Conservation (phyloP, 441 rosid genomes). For the Francoa sonchifolia region DNA sequence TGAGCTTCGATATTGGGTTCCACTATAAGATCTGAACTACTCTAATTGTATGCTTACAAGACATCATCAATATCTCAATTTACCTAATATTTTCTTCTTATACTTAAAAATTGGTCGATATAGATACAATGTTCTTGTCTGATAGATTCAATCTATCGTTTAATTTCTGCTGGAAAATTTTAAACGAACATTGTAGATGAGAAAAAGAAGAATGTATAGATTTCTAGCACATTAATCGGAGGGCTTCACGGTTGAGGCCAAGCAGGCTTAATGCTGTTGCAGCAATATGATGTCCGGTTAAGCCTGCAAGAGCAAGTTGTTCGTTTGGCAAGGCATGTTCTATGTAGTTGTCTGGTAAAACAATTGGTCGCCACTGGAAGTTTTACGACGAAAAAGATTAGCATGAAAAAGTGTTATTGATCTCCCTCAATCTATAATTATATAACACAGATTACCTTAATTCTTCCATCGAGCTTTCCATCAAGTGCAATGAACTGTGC, state of each 20-base stretch:
- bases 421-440: background rate
- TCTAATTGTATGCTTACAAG: too few relatives aligned
- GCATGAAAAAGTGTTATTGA: background rate
- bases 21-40: too few relatives aligned
- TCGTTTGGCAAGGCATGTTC: constrained; percentile 67
- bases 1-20: too few relatives aligned
- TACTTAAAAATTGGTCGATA: too few relatives aligned
- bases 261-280: constrained; percentile 72
- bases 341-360: constrained; percentile 68
- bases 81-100: too few relatives aligned
- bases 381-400: background rate
- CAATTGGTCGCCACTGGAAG: constrained; percentile 81
- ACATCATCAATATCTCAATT: too few relatives aligned
- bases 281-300: constrained; percentile 82
- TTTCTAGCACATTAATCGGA: constrained; percentile 62
- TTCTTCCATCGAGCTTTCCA: constrained; percentile 68
- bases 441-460: constrained; percentile 37
- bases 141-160: too few relatives aligned
- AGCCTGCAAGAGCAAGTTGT: constrained; percentile 67
- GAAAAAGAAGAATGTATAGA: too few relatives aligned
- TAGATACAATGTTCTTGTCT: too few relatives aligned
- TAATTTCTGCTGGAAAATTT: too few relatives aligned
- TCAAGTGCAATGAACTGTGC: constrained; percentile 77
- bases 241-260: constrained; percentile 79
- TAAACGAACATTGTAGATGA: too few relatives aligned